These are phyloP conservation scores for Waltergamsia citrina DNA, from an alignment of 2,329 filamentous ascomycete species.

Conservation along the genomic window DNA sequence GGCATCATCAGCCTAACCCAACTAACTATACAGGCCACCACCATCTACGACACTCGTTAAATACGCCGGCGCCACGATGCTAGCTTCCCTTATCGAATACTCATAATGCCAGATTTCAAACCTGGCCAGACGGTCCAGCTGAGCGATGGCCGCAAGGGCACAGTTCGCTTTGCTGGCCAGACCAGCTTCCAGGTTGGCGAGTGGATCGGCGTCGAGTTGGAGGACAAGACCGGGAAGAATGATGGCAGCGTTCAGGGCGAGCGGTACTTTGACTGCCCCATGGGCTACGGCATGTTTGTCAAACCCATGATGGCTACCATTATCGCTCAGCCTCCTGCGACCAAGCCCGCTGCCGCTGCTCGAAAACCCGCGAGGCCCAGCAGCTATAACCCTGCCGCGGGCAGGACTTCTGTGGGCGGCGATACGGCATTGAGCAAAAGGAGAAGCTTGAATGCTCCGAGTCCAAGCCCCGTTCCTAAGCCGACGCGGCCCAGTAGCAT, in stretches of 20 bases:
- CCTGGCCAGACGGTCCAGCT: conserved; percentile 71
- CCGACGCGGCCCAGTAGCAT: conserved; percentile 45
- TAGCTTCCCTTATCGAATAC: conserved; percentile 12
- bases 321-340: conserved; percentile 36
- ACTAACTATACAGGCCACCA: background rate
- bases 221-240: conserved; percentile 79
- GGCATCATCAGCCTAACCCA: too few relatives aligned
- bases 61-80: conserved; percentile 19
- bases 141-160: conserved; percentile 65
- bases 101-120: conserved; percentile 46
- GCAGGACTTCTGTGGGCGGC: conserved; percentile 27
- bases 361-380: conserved; percentile 35
- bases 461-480: conserved; percentile 60
- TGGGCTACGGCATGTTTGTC: conserved; percentile 76
- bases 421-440: conserved; percentile 50
- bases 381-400: conserved; percentile 34
- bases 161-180: conserved; percentile 71
- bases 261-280: conserved; percentile 79
- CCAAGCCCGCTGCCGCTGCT: conserved; percentile 24
- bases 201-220: conserved; percentile 86
- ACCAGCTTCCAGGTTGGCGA: conserved; percentile 73
- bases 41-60: background rate
- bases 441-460: conserved; percentile 62
- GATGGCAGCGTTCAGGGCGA: conserved; percentile 84
- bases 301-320: conserved; percentile 59